Evolutionary conservation across 176 grass and related monocot species (phyloP).

Genomic region (Metroxylon sagu): DNA sequence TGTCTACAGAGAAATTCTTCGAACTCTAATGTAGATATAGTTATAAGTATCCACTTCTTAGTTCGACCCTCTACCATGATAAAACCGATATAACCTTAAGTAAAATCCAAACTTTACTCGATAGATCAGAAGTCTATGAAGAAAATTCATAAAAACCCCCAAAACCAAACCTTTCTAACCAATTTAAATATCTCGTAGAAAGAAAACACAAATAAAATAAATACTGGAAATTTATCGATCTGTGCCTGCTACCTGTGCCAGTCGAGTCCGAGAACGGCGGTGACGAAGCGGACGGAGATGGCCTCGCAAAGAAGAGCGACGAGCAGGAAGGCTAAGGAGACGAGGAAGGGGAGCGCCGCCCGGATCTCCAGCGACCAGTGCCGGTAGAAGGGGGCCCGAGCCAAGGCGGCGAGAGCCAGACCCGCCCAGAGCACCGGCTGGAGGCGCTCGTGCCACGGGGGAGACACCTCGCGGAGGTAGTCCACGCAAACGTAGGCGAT

Average conservation of each 20-base stretch:
- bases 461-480: constrained; percentile 64
- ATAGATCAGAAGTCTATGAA: no score
- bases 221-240: no score
- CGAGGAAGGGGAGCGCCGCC: constrained; percentile 53
- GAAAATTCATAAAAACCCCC: no score
- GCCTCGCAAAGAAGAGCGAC: constrained; percentile 56
- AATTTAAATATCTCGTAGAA: no score
- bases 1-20: no score
- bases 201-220: no score
- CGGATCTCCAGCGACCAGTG: constrained; percentile 74
- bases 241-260: constrained; percentile 52
- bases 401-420: constrained; percentile 45
- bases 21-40: no score
- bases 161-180: no score
- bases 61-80: no score
- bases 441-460: constrained; percentile 57
- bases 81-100: no score
- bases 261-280: constrained; percentile 61
- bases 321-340: constrained; percentile 61
- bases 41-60: no score
- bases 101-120: no score
- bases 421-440: constrained; percentile 68
- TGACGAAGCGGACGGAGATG: constrained; percentile 74
- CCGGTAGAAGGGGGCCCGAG: constrained; percentile 59
- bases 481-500: constrained; percentile 68